These are phyloP conservation scores for Harringtonia aguacate DNA, from an alignment of 2,329 filamentous ascomycete species.

Conservation along the genomic window DNA sequence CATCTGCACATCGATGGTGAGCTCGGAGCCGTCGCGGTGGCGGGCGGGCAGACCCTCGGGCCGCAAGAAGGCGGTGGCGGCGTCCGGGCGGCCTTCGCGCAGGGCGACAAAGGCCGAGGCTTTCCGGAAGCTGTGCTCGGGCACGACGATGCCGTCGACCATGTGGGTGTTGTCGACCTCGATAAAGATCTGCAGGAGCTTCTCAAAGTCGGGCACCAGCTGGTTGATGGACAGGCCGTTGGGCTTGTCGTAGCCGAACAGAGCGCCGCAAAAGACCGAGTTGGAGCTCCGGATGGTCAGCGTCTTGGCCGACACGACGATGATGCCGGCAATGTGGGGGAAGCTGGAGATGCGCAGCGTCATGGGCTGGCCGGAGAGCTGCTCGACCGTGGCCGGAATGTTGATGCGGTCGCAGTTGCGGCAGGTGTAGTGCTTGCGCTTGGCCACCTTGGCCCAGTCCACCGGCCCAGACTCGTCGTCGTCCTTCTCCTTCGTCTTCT, in stretches of 20 bases:
- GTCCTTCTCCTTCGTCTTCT: too few relatives aligned
- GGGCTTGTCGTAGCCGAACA: slow-evolving; percentile 81
- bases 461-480: slow-evolving; percentile 60
- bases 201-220: slow-evolving; percentile 79
- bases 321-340: slow-evolving; percentile 92
- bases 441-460: slow-evolving; percentile 65
- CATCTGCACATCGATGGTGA: slow-evolving; percentile 95
- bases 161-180: slow-evolving; percentile 79
- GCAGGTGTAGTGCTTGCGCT: slow-evolving; percentile 74
- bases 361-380: slow-evolving; percentile 49
- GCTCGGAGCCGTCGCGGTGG: slow-evolving; percentile 82
- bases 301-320: slow-evolving; percentile 73
- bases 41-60: slow-evolving; percentile 76
- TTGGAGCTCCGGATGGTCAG: slow-evolving; percentile 86
- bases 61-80: slow-evolving; percentile 65
- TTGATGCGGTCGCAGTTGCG: slow-evolving; percentile 66
- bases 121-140: slow-evolving; percentile 89
- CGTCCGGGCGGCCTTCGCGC: slow-evolving; percentile 72
- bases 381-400: slow-evolving; percentile 74
- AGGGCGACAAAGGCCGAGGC: slow-evolving; percentile 77
- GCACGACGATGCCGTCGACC: slow-evolving; percentile 89
- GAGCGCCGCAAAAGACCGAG: slow-evolving; percentile 80
- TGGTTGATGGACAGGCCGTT: slow-evolving; percentile 71
- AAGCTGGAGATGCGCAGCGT: slow-evolving; percentile 85
- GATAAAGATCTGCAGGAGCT: slow-evolving; percentile 67